Evolutionary conservation across 140 eudicot species (phyloP), one percentile per base, ranked within the genome.

Genomic region (Cichorium intybus): DNA sequence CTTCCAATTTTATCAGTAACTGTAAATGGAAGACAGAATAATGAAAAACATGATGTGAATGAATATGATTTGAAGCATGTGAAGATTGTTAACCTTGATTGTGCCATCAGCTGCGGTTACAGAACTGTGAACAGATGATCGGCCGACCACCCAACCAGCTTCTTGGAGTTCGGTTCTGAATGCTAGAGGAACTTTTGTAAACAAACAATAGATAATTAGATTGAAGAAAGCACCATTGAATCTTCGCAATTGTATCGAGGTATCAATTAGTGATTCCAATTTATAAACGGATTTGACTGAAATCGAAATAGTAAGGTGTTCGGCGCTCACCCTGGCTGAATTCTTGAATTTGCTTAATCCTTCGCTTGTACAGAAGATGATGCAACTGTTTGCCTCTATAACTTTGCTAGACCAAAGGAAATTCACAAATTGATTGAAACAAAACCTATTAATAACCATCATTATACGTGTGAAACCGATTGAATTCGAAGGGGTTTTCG

Each of bases 341-440:
- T 11, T 89, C 95, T 22, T 86, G 74, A 76, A 94, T 71, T 17
- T 94, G 85, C 59, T 80, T 94, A 17, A 70, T 85, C 75, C 83
- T 89, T 75, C 95, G 80, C 84, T 94, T 86, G 82, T 94, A 94
- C 34, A 94, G 59, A 22, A 86, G 81, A 67, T 94, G 99, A 79
- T 94, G 86, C 77, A 94, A 76, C 66, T 94, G 99, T 34, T 89
- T 94, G 37, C 99, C 99, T 72, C 99, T 82, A 49, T 89, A 94
- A 62, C 83, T 81, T 80, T 86, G 77, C 99, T 94, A 54, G 39
- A 58, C 50, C 56, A 63, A 8, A 20, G 16, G 1, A 39, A 47
- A 71, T 4, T 7, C 58, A 41, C 22, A 45, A 68, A 54, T 49
- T 14, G 6, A 18, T 48, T 41, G 26, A 65, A 58, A 57, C 6